Evolutionary conservation across 1,139 yeast genomes (phyloP).

Genomic region (Debaryomyces subglobosus): DNA sequence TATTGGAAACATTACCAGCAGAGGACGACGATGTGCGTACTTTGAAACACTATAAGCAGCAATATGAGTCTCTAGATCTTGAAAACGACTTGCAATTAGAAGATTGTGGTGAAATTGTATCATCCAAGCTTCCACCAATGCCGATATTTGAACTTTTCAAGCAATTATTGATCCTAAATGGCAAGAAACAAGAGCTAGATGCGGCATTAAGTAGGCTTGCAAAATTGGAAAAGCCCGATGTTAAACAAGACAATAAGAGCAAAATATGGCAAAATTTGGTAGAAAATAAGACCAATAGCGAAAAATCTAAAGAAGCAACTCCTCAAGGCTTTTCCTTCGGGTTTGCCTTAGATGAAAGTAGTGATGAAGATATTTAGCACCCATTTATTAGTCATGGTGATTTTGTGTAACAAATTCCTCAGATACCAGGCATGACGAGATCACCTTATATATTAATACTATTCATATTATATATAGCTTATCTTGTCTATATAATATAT

Average conservation of each 20-base stretch:
- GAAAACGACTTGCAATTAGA: constrained; percentile 33
- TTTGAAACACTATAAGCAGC: constrained; percentile 22
- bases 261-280: constrained; percentile 9
- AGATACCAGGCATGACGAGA: neutral
- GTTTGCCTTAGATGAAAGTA: constrained; percentile 30
- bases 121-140: constrained; percentile 39
- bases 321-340: constrained; percentile 34
- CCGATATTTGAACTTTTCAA: constrained; percentile 64
- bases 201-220: constrained; percentile 36
- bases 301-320: constrained; percentile 28
- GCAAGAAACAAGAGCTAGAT: constrained; percentile 33
- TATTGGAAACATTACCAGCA: constrained; percentile 18
- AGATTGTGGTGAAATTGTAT: constrained; percentile 46
- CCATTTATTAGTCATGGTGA: neutral
- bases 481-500: neutral
- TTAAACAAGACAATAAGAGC: constrained; percentile 16
- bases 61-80: constrained; percentile 21
- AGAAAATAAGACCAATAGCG: constrained; percentile 23
- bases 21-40: constrained; percentile 16
- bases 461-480: neutral
- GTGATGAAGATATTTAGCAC: constrained; percentile 19
- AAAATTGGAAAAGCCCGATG: constrained; percentile 29
- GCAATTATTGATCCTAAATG: constrained; percentile 42
- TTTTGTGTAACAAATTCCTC: constrained; percentile 10
- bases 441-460: neutral